Evolutionary conservation across 805 yeast genomes (phyloP), one percentile per base, ranked within the genome.

Genomic region (Saturnispora besseyi): DNA sequence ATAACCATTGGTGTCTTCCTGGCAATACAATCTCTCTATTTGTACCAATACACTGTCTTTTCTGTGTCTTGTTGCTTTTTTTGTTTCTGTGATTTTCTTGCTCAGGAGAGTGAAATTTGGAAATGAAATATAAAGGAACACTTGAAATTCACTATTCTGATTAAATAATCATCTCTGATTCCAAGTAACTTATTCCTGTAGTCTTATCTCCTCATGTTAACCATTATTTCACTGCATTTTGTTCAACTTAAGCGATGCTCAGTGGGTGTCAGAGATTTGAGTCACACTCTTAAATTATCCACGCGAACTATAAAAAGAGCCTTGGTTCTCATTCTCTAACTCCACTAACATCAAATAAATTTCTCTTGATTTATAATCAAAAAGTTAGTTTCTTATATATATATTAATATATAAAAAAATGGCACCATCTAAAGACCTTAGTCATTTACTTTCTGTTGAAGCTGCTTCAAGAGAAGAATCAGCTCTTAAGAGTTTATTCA

Each of bases 401-500:
- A 22, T 36, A 22, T 18, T 7, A 15, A 36, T 36, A 36, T 15
- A 36, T 22, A 38, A 44, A 13, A 43, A n/a, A 7, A 48, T 48
- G 51, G 46, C 51, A 34, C 95, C 50, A 47, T 31, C 50, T 32
- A 84, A 81, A 66, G 95, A 91, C 65, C 74, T 93, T 54, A 61
- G 79, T 15, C 87, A 88, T 68, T 75, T 79, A 55, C 74, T 85
- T 53, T 87, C 96, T 28, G 79, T 71, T 4, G 97, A 91, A 70
- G 80, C 96, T 37, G 75, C 75, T 55, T 70, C 83, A 13, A 84
- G 98, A 71, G 70, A 75, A 45, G 79, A 84, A 33, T 88, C 96
- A 11, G 83, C 87, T 12, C 76, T 91, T 68, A 91, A 93, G 70
- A 70, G 79, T 37, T 95, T 95, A 15, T 87, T 91, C 74, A 81